phyloP scores from a whole-genome alignment of 306 rosid genomes.

The Trifolium dubium region DNA sequence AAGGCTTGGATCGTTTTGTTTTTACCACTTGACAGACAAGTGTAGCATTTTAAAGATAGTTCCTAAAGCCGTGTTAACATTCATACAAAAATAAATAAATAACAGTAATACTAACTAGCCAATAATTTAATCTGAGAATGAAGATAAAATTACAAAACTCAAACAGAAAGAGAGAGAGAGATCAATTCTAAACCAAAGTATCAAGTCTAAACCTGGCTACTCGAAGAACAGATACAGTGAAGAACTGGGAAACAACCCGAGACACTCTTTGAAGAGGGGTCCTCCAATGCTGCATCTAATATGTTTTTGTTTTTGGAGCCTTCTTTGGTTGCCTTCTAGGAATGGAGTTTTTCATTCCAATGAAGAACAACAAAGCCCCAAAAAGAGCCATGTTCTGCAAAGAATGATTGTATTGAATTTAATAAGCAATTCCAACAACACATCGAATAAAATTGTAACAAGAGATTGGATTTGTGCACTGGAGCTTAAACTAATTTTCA shows the following conservation, averaged over 20 bases:
- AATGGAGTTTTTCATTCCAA: slow-evolving; percentile 69
- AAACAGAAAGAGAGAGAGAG: background rate
- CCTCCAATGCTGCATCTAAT: slow-evolving; percentile 44
- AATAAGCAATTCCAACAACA: background rate
- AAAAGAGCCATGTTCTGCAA: slow-evolving; percentile 70
- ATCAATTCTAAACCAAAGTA: slow-evolving; percentile 33
- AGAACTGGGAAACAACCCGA: slow-evolving; percentile 35
- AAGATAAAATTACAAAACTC: slow-evolving; percentile 42
- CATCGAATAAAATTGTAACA: slow-evolving; percentile 18
- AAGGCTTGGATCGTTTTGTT: slow-evolving; percentile 11
- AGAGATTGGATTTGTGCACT: slow-evolving; percentile 3
- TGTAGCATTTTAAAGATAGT: slow-evolving; percentile 38
- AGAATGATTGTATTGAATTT: slow-evolving; percentile 5
- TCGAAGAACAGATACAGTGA: slow-evolving; percentile 14
- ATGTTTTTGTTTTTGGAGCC: slow-evolving; percentile 59
- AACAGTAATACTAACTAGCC: slow-evolving; percentile 34
- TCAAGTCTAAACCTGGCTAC: slow-evolving; percentile 22
- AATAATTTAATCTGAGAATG: slow-evolving; percentile 33
- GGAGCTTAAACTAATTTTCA: background rate
- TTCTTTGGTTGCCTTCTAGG: slow-evolving; percentile 61
- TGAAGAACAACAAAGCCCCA: slow-evolving; percentile 68
- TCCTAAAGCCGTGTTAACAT: slow-evolving; percentile 36
- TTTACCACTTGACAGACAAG: slow-evolving; percentile 6
- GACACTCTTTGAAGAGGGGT: slow-evolving; percentile 27
- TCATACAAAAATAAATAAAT: slow-evolving; percentile 1